phyloP scores from a whole-genome alignment of 2,329 filamentous ascomycete species.

The Westerdykella aurantiaca region DNA sequence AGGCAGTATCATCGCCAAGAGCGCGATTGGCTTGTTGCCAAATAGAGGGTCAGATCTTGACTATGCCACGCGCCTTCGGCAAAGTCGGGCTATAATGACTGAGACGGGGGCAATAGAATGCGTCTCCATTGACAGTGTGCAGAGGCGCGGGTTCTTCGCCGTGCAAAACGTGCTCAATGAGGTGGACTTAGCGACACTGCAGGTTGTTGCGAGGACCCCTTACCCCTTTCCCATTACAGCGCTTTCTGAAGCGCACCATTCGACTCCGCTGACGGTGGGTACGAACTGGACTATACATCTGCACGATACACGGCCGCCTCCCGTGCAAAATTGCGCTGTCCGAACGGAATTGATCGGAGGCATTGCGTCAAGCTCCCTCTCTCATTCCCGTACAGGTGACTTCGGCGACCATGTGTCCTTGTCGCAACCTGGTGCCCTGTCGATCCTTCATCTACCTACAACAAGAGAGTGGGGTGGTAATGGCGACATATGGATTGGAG shows the following conservation, averaged over 20 bases:
- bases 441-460: slow-evolving; percentile 69
- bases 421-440: slow-evolving; percentile 73
- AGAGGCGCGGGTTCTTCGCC: slow-evolving; percentile 69
- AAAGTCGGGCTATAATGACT: slow-evolving; percentile 56
- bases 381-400: slow-evolving; percentile 48
- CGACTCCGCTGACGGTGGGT: slow-evolving; percentile 73
- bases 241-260: slow-evolving; percentile 62
- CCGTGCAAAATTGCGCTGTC: slow-evolving; percentile 9
- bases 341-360: slow-evolving; percentile 28
- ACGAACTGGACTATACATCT: slow-evolving; percentile 77
- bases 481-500: slow-evolving; percentile 80
- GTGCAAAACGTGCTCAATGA: slow-evolving; percentile 72
- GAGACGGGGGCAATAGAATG: slow-evolving; percentile 70
- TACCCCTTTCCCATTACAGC: slow-evolving; percentile 82
- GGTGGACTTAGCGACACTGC: slow-evolving; percentile 70
- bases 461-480: slow-evolving; percentile 54
- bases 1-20: slow-evolving; percentile 62
- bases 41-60: slow-evolving; percentile 43
- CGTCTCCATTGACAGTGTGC: slow-evolving; percentile 67
- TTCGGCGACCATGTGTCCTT: slow-evolving; percentile 60
- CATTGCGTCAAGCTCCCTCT: slow-evolving; percentile 20
- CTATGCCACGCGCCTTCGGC: slow-evolving; percentile 40
- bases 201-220: slow-evolving; percentile 60
- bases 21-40: slow-evolving; percentile 61
- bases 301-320: slow-evolving; percentile 61